Evolutionary conservation across 441 rosid genomes (phyloP).

Genomic region (Pelargonium myrrhifolium): DNA sequence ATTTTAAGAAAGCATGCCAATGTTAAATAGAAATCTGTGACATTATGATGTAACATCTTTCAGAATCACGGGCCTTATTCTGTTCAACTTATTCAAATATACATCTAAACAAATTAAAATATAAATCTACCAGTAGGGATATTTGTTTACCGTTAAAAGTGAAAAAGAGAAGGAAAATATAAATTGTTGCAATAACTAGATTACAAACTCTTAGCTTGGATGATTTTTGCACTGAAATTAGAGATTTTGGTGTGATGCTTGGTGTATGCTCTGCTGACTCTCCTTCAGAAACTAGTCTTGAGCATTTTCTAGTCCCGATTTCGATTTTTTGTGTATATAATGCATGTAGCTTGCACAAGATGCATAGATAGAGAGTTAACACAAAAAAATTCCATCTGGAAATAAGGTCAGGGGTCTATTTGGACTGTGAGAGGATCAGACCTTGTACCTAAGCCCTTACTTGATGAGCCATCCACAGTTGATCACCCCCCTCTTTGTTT

Average conservation of each 20-base stretch:
- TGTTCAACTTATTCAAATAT: neutral
- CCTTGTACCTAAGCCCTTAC: too few species aligned
- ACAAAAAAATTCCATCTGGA: too few species aligned
- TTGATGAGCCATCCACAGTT: too few species aligned
- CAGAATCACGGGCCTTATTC: neutral
- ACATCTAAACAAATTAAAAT: neutral
- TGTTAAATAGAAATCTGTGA: neutral
- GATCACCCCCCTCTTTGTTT: too few species aligned
- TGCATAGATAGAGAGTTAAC: too few species aligned
- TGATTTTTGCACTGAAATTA: too few species aligned
- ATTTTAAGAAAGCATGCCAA: neutral
- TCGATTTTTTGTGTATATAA: neutral
- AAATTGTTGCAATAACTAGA: neutral
- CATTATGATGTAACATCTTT: neutral
- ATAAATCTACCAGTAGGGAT: neutral
- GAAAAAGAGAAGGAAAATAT: neutral
- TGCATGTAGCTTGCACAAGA: too few species aligned
- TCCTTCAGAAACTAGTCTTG: neutral
- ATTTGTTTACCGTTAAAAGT: neutral
- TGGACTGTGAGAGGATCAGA: too few species aligned
- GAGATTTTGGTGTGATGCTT: too few species aligned
- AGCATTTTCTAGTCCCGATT: neutral
- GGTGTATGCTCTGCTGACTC: neutral
- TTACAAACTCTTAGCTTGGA: neutral
- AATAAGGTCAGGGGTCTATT: too few species aligned